Percentiles rank a stretch among this genome's conserved stretches.
Conservation (phyloP, 2,329 filamentous ascomycete genomes). For the Aurifilum marmelostoma region DNA sequence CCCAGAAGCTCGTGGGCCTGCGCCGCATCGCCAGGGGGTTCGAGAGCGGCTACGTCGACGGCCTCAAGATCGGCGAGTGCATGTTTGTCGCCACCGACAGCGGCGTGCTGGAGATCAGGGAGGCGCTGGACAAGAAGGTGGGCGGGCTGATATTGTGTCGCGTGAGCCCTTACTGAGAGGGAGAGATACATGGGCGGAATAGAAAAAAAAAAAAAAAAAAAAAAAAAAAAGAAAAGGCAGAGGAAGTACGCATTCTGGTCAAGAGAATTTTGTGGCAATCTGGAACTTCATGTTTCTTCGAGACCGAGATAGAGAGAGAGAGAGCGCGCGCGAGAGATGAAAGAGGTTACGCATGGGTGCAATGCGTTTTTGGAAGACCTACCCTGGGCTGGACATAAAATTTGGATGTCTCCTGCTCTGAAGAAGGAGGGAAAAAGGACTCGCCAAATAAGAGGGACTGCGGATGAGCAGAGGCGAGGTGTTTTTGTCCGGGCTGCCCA, state of each 20-base stretch:
- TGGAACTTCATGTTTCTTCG: neutral
- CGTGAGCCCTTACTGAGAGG: constrained; percentile 45
- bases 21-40: constrained; percentile 70
- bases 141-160: constrained; percentile 82
- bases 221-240: no score
- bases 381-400: neutral
- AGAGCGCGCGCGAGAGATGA: no score
- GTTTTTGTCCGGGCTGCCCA: neutral
- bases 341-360: neutral
- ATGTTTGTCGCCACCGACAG: constrained; percentile 77
- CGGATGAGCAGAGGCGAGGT: neutral
- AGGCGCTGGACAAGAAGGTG: constrained; percentile 78
- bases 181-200: no score
- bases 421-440: neutral
- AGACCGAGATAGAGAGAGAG: neutral
- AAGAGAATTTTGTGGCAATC: neutral
- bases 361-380: neutral
- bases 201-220: no score
- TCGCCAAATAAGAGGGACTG: neutral
- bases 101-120: constrained; percentile 79
- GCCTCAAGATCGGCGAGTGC: constrained; percentile 79
- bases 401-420: neutral
- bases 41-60: constrained; percentile 70
- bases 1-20: constrained; percentile 64
- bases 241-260: neutral